A percentile compares a stretch with the other conserved stretches of the same genome.
phyloP scores from a whole-genome alignment of 192 early-diverging fungal species.

The Kickxella alabastrina region DNA sequence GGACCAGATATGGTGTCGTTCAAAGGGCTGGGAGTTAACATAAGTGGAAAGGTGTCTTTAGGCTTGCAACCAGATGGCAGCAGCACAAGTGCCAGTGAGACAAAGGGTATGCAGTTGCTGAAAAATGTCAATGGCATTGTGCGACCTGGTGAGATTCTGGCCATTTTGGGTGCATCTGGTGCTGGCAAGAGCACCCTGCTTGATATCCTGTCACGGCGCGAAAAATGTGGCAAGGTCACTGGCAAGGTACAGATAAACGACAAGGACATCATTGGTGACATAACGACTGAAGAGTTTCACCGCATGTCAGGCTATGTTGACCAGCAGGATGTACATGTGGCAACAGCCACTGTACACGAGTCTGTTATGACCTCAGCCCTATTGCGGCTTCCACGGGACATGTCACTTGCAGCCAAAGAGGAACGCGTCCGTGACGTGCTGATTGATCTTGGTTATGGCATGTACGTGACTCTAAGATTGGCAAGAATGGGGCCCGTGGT shows the following conservation, averaged over 20 bases:
- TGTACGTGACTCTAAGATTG: conserved; percentile 80
- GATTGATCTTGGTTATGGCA: conserved; percentile 73
- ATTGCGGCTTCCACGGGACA: conserved; percentile 66
- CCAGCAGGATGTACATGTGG: conserved; percentile 84
- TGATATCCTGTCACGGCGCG: conserved; percentile 80
- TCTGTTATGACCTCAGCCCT: conserved; percentile 83
- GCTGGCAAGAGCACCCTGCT: conserved; percentile 93
- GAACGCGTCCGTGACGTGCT: conserved; percentile 70
- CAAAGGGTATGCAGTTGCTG: conserved; percentile 43
- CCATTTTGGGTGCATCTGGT: conserved; percentile 89
- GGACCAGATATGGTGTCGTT: conserved; percentile 22
- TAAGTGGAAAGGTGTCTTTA: not conserved
- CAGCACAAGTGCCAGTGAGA: not conserved
- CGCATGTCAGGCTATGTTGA: conserved; percentile 78
- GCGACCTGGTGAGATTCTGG: conserved; percentile 79
- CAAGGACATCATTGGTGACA: conserved; percentile 52
- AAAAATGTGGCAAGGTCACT: conserved; percentile 61
- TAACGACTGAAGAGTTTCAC: conserved; percentile 58
- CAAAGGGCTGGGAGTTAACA: conserved; percentile 1
- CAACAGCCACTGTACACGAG: conserved; percentile 83
- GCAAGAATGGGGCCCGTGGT: conserved; percentile 63
- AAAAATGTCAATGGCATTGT: conserved; percentile 70
- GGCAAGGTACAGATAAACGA: conserved; percentile 88
- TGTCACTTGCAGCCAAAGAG: conserved; percentile 53
- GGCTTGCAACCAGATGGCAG: not conserved